Base-by-base conservation (phyloP, 2,329 filamentous ascomycete genomes). In the Colletotrichum euphorbiae region DNA sequence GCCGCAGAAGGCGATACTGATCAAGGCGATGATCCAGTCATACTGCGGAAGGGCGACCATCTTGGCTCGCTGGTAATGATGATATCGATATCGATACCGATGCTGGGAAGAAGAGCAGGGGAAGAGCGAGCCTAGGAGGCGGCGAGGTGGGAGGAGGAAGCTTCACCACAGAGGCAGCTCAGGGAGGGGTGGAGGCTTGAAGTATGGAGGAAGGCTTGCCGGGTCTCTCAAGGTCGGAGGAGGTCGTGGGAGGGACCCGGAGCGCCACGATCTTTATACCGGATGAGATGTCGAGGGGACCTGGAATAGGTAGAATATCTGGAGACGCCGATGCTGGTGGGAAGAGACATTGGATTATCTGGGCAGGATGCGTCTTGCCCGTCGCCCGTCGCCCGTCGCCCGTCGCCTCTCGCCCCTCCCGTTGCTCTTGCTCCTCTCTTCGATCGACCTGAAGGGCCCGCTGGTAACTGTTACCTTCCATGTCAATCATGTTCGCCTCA, bases 1-100 rank as follows among this genome's bases (percentile, higher is more conserved):
- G 36, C 69, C 69, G 55, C 69, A 70, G 50, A 70, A 69, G 38
- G 69, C 69, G 42, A 70, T 57, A 45, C 54, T 70, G 40, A 67
- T 70, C 19, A 69, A 7, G 21, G 69, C 69, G 24, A 70, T 67
- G 60, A 70, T 69, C 69, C 69, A 70, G 31, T 69, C 65, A 48
- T 70, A 70, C 17, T 70, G 65, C 17, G 60, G 24, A 31, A 68
- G 65, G 60, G 62, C 65, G 31, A 60, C 60, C 65, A 68, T 68
- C 31, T 24, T 28, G 45, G 31, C 31, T 6, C 3, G 4, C 2
- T 24, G 11, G 4, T 15, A 17, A 12, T 15, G 36, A 31, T 5
- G 6, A 40, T 24, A 15, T 31, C 17, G 4, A 36, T 38, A 11
- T 13, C 9, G 33, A 2, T 15, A 3, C 1, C 1, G 0, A 15